Evolutionary conservation across 257 asterid species (phyloP).

Genomic region (Solanum sitiens): DNA sequence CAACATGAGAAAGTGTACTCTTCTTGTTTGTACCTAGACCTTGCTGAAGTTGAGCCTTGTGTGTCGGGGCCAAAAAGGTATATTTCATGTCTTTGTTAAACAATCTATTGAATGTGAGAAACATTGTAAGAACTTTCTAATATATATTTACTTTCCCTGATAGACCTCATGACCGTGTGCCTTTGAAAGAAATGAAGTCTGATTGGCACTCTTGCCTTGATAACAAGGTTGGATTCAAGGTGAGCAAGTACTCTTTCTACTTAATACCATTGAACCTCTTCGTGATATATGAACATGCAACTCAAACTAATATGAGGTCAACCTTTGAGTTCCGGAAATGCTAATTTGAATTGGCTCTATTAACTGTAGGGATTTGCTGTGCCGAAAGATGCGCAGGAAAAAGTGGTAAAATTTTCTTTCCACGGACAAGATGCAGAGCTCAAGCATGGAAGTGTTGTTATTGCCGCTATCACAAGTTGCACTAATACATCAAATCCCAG

Average conservation of each 20-base stretch:
- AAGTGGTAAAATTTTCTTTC: conserved; percentile 70
- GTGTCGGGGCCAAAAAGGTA: conserved; percentile 93
- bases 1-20: conserved; percentile 81
- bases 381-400: conserved; percentile 73
- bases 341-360: background rate
- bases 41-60: conserved; percentile 75
- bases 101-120: background rate
- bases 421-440: conserved; percentile 84
- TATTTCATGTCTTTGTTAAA: background rate
- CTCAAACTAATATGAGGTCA: background rate
- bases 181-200: conserved; percentile 76
- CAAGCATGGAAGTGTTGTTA: conserved; percentile 90
- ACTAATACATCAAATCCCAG: conserved; percentile 97
- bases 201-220: conserved; percentile 96
- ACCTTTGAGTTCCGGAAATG: background rate
- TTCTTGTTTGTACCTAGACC: conserved; percentile 54
- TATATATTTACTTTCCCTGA: conserved; percentile 2
- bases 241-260: conserved; percentile 16
- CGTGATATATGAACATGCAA: background rate
- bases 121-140: background rate
- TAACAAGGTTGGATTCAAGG: conserved; percentile 91
- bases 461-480: conserved; percentile 96
- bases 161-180: conserved; percentile 95
- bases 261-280: background rate
- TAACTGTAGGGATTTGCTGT: conserved; percentile 78